Conservation (phyloP, 2,329 filamentous ascomycete species). For the Penicillium rolfsii region DNA sequence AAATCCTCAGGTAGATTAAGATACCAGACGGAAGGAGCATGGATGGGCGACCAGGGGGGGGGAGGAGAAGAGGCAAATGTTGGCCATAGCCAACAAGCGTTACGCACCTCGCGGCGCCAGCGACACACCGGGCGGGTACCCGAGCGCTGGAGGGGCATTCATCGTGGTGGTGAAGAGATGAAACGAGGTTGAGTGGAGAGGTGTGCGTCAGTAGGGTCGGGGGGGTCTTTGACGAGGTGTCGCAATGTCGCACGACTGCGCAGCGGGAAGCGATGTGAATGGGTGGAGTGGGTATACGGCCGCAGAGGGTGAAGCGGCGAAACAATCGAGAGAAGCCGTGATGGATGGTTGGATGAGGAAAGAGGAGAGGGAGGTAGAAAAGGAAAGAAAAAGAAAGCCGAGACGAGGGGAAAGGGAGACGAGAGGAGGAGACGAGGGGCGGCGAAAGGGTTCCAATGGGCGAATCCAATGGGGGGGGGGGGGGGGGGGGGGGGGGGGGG, state of each 20-base stretch:
- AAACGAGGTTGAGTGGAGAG: slow-evolving; percentile 28
- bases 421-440: not conserved
- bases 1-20: not conserved
- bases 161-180: slow-evolving; percentile 30
- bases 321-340: not conserved
- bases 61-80: slow-evolving; percentile 10
- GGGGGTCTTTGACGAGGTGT: not conserved
- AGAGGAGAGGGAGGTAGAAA: slow-evolving; percentile 9
- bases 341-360: slow-evolving; percentile 10
- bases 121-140: slow-evolving; percentile 39
- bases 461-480: not conserved
- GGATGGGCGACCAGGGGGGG: slow-evolving; percentile 17
- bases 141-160: slow-evolving; percentile 39
- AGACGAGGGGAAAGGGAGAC: not conserved
- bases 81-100: slow-evolving; percentile 16
- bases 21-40: slow-evolving; percentile 9
- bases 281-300: not conserved
- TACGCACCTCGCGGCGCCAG: slow-evolving; percentile 41
- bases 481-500: not conserved
- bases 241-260: slow-evolving; percentile 27
- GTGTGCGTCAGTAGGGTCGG: slow-evolving; percentile 17
- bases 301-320: slow-evolving; percentile 11
- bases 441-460: not conserved
- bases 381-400: not conserved
- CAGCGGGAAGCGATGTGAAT: not conserved